A percentile compares a stretch with the other conserved stretches of the same genome.
These are phyloP conservation scores for Willaertia magna DNA, from an alignment of 208 protist species.

Conservation along the genomic window DNA sequence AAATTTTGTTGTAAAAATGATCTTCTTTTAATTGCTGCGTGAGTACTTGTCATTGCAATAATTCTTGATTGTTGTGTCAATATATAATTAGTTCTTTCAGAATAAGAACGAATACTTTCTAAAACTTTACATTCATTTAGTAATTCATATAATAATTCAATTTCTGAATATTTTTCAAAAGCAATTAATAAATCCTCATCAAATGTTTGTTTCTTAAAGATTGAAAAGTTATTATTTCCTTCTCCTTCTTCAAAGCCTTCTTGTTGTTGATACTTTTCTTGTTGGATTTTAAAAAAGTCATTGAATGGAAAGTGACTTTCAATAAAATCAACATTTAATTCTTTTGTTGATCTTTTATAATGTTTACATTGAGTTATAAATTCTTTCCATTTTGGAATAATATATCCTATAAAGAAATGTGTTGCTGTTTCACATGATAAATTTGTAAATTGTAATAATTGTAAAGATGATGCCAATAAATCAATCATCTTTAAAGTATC, in stretches of 20 bases:
- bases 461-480: not conserved
- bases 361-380: no score
- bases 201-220: no score
- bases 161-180: not conserved
- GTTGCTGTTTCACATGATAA: not conserved
- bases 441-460: not conserved
- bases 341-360: no score
- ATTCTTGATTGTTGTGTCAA: constrained; percentile 65
- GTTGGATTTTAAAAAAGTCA: not conserved
- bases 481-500: not conserved
- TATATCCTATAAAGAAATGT: not conserved
- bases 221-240: no score
- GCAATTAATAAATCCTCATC: not conserved
- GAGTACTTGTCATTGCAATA: constrained; percentile 78
- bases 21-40: constrained; percentile 58
- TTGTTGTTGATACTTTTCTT: no score
- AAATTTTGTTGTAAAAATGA: constrained; percentile 42
- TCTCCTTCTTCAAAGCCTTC: no score
- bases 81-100: constrained; percentile 62
- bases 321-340: not conserved
- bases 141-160: not conserved
- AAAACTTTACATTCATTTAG: constrained; percentile 38
- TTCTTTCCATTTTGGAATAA: not conserved
- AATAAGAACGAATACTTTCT: constrained; percentile 48
- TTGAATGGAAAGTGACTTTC: not conserved